Evolutionary conservation across 345 rosid genomes (phyloP).

Genomic region (Eutrema heterophyllum): DNA sequence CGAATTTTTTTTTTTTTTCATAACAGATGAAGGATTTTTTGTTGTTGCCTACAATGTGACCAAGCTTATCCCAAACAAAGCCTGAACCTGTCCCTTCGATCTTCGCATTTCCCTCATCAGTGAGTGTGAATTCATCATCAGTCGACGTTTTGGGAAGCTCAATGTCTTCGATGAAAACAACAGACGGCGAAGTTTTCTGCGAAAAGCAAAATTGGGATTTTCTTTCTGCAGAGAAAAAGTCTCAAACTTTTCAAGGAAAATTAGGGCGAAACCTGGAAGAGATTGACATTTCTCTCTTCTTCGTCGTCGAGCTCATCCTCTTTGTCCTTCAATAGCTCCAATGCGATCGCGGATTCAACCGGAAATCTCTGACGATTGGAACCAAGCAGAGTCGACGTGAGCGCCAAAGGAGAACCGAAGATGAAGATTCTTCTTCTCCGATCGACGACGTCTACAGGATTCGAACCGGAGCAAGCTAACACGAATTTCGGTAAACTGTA

Average conservation of each 20-base stretch:
- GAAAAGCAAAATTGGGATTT: neutral
- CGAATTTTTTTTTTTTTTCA: neutral
- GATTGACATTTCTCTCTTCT: conserved; percentile 63
- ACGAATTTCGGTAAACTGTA: neutral
- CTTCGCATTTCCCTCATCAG: conserved; percentile 43
- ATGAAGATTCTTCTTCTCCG: conserved; percentile 40
- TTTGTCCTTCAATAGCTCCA: conserved; percentile 12
- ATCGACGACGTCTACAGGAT: neutral
- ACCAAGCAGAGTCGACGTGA: conserved; percentile 35
- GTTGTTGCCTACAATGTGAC: conserved; percentile 70
- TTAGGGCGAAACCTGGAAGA: conserved; percentile 57
- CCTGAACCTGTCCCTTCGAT: conserved; percentile 91
- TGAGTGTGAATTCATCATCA: conserved; percentile 9
- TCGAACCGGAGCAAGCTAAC: conserved; percentile 29
- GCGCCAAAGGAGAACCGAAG: conserved; percentile 36
- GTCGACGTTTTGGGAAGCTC: conserved; percentile 45
- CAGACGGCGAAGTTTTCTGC: conserved; percentile 70
- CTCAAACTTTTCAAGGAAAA: neutral
- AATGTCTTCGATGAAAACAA: conserved; percentile 69
- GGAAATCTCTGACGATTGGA: conserved; percentile 1
- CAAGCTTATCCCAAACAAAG: conserved; percentile 90
- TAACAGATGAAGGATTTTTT: neutral
- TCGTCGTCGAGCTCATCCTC: conserved; percentile 56
- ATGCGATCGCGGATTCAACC: conserved; percentile 42
- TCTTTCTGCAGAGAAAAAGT: neutral